These are phyloP conservation scores for Lactifluus piperatus DNA, from an alignment of 768 basidiomycete genomes.

Conservation along the genomic window DNA sequence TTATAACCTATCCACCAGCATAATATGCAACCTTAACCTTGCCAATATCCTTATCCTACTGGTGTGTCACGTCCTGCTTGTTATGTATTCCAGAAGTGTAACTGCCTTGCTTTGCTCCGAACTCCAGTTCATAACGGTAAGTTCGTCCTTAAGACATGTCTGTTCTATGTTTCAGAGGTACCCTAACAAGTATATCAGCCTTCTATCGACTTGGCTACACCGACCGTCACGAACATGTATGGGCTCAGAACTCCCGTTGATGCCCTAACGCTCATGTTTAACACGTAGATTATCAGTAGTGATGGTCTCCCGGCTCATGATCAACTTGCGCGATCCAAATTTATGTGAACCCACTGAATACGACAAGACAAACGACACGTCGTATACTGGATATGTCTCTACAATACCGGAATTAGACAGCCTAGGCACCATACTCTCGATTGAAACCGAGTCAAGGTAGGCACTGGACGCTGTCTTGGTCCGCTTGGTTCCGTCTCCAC, in stretches of 20 bases:
- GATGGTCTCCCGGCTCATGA: conserved; percentile 15
- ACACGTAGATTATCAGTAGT: conserved; percentile 6
- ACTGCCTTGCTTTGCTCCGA: neutral
- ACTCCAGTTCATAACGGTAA: neutral
- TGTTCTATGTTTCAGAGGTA: neutral
- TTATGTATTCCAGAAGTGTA: neutral
- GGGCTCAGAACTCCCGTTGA: neutral
- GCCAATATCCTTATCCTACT: conserved; percentile 6
- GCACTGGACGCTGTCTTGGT: neutral
- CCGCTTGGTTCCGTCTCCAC: neutral
- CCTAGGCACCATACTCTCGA: neutral
- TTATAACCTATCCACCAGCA: neutral
- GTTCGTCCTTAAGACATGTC: neutral
- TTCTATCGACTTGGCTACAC: neutral
- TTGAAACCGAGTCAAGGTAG: neutral
- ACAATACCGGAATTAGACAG: neutral
- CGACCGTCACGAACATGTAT: conserved; percentile 9
- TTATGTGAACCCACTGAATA: neutral
- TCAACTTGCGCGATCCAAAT: conserved; percentile 13
- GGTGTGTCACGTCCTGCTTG: neutral
- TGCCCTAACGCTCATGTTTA: neutral
- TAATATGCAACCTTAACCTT: conserved; percentile 12
- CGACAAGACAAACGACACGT: neutral
- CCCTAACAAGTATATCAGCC: neutral
- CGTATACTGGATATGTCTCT: neutral